Evolutionary conservation across 116 monocot genomes (phyloP), one percentile per base, ranked within the genome.

Genomic region (Trichopus zeylanicus): DNA sequence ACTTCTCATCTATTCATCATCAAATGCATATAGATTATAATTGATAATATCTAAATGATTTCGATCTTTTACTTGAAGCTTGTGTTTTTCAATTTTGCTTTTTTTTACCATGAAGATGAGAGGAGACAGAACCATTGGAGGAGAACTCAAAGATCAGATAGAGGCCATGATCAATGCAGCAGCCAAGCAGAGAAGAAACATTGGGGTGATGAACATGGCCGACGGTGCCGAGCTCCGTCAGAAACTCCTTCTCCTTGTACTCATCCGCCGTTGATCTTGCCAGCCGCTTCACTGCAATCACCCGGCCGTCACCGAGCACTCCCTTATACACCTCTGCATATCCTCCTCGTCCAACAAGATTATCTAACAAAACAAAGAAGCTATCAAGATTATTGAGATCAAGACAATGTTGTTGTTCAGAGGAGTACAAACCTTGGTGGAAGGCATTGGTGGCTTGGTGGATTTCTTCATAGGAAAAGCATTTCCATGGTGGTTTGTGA

Each of bases 361-460:
- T 82, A 70, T 77, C 82, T 82, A 49, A 46, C 11, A n/a, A n/a
- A n/a, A n/a, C n/a, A n/a, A n/a, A n/a, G n/a, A n/a, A n/a, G n/a
- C n/a, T n/a, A n/a, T n/a, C n/a, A n/a, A n/a, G n/a, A n/a, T n/a
- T n/a, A n/a, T n/a, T n/a, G n/a, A n/a, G n/a, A n/a, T n/a, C n/a
- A n/a, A n/a, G n/a, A n/a, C n/a, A n/a, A 35, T 10, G 10, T 5
- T 5, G 34, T 35, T 35, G 5, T 35, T 5, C 5, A 5, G 34
- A 10, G 5, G 34, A 32, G 22, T 16, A n/a, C 16, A 46, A 60
- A 83, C 83, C 78, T 75, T 31, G 71, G 58, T 75, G 78, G 59
- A 83, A 83, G 64, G 67, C 78, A 65, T 71, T 63, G 56, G 83
- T 83, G n/a, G n/a, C n/a, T n/a, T n/a, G n/a, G n/a, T n/a, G n/a